Evolutionary conservation across 2,329 filamentous ascomycete genomes (phyloP).

Genomic region (Ceratocystiopsis sp.): DNA sequence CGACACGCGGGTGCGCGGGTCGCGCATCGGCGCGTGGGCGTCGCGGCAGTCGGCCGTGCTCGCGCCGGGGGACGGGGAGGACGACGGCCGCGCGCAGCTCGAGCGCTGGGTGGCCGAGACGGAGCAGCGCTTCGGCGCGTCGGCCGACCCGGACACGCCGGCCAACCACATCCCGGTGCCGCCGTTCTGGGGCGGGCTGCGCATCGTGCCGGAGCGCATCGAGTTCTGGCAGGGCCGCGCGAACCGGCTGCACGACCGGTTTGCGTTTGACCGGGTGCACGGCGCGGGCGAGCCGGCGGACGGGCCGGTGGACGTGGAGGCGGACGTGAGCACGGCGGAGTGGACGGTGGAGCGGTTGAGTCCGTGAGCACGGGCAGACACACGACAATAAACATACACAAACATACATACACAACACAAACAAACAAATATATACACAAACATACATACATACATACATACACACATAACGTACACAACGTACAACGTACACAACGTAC

Average conservation of each 20-base stretch:
- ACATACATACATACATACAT: slow-evolving; percentile 5
- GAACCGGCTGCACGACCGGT: slow-evolving; percentile 84
- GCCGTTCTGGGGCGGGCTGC: slow-evolving; percentile 84
- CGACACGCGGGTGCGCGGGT: slow-evolving; percentile 57
- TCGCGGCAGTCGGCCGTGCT: slow-evolving; percentile 74
- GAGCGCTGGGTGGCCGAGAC: slow-evolving; percentile 63
- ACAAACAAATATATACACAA: slow-evolving; percentile 7
- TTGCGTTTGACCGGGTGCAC: slow-evolving; percentile 56
- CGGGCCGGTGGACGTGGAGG: no score
- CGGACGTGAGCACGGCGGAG: slow-evolving; percentile 6
- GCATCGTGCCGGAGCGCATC: slow-evolving; percentile 67
- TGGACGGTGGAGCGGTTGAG: slow-evolving; percentile 62
- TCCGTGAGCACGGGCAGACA: slow-evolving; percentile 28
- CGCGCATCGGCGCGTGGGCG: slow-evolving; percentile 81
- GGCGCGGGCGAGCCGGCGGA: slow-evolving; percentile 18
- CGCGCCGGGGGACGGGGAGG: slow-evolving; percentile 25
- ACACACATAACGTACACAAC: slow-evolving; percentile 4
- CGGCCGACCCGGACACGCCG: slow-evolving; percentile 59
- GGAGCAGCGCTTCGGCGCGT: slow-evolving; percentile 56
- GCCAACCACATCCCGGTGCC: slow-evolving; percentile 74
- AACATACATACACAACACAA: slow-evolving; percentile 2
- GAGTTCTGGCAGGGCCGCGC: slow-evolving; percentile 95
- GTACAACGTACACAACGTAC: slow-evolving; percentile 1
- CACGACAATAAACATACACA: neutral
- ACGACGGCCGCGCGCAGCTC: slow-evolving; percentile 56